A percentile compares a stretch with the other conserved stretches of the same genome.
These are phyloP conservation scores for Dictyostelium intermedium DNA, from an alignment of 78 protist species.

Conservation along the genomic window DNA sequence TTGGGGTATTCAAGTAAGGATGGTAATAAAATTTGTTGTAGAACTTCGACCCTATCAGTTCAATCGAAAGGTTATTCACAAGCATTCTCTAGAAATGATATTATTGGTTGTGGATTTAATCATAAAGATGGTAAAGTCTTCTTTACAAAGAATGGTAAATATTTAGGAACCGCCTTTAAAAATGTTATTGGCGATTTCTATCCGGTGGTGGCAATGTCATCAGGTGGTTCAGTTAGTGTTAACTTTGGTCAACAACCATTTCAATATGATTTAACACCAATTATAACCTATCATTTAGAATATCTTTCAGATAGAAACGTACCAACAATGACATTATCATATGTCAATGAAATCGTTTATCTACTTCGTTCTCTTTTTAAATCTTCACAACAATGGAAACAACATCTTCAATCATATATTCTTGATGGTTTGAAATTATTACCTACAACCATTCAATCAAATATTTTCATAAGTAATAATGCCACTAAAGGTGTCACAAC, in stretches of 20 bases:
- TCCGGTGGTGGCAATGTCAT: slow-evolving; percentile 48
- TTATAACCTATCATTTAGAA: slow-evolving; percentile 36
- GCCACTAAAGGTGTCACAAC: neutral
- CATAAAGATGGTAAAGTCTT: slow-evolving; percentile 68
- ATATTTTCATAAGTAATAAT: neutral
- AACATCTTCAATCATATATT: slow-evolving; percentile 16
- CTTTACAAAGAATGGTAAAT: slow-evolving; percentile 80
- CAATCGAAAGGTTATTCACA: slow-evolving; percentile 20
- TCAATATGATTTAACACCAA: slow-evolving; percentile 42
- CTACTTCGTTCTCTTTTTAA: slow-evolving; percentile 46
- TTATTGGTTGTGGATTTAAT: slow-evolving; percentile 81
- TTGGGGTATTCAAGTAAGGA: slow-evolving; percentile 40
- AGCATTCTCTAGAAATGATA: slow-evolving; percentile 55
- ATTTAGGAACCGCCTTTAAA: slow-evolving; percentile 77
- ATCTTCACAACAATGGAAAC: slow-evolving; percentile 26
- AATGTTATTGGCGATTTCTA: slow-evolving; percentile 65
- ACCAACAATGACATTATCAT: slow-evolving; percentile 60
- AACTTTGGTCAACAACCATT: slow-evolving; percentile 81
- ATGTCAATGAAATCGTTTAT: slow-evolving; percentile 55
- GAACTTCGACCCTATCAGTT: neutral
- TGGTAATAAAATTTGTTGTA: slow-evolving; percentile 54
- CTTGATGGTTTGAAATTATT: slow-evolving; percentile 44
- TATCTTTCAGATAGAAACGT: slow-evolving; percentile 4
- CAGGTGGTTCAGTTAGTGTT: slow-evolving; percentile 23
- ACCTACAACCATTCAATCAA: slow-evolving; percentile 42